Base-by-base conservation (phyloP, 2,329 filamentous ascomycete genomes). In the Colletotrichum endophyticum region DNA sequence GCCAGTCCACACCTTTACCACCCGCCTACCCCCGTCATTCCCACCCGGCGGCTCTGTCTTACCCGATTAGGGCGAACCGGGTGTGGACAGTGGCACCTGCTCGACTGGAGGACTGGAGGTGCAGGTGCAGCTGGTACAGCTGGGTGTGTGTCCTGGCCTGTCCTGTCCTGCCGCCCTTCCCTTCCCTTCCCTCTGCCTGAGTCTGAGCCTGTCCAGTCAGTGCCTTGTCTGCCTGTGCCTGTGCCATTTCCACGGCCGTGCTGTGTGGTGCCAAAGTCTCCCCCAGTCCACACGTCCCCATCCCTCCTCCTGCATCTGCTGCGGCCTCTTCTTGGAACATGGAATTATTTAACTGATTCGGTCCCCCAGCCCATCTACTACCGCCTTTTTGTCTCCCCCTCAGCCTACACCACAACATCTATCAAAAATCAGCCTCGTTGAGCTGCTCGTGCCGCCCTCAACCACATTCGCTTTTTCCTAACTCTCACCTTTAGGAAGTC, bases 401-500 rank as follows among this genome's bases (percentile, higher is more conserved):
- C 79, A 79, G 81, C 84, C 83, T 85, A 78, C 73, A 62, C 34
- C 71, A 62, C 36, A 63, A 70, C 70, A 70, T 66, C 77, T 77
- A 75, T 73, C 34, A 28, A 71, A 36, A 53, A 71, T 56, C 76
- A 78, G 75, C 75, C 76, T 76, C 76, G 76, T 75, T 77, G 75
- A 73, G 73, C 70, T 66, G 63, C 71, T 70, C 66, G 39, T 56
- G 70, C 77, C 76, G 72, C 72, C 66, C 73, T 76, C 75, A 72
- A 75, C 75, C 70, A 90, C 89, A 85, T 85, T 90, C 88, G 88
- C 88, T 89, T 88, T 86, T 83, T 82, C 83, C 84, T 83, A 84
- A 81, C 81, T 81, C 73, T 76, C 76, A 80, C 84, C 83, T 83
- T 84, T 90, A 92, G 92, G 92, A 93, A 93, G 91, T 92, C 92